Evolutionary conservation across 495 filamentous ascomycete genomes (phyloP).

Genomic region (Penicillium taxi): DNA sequence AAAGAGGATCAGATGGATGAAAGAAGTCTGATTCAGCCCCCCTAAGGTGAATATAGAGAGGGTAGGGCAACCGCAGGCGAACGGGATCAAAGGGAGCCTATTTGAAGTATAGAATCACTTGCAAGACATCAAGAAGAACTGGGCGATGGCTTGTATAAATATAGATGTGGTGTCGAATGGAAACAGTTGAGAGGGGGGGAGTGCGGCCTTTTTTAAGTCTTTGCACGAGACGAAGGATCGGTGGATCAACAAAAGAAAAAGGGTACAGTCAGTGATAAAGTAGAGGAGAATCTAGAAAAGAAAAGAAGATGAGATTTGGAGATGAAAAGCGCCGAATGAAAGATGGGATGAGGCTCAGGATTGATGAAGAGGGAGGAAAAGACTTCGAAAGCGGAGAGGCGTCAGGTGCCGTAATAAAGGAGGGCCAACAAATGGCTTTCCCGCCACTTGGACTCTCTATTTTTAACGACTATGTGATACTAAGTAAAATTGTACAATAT

Average conservation of each 20-base stretch:
- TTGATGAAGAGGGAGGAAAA: constrained; percentile 18
- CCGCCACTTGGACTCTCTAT: constrained; percentile 19
- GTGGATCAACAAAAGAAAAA: too few relatives aligned
- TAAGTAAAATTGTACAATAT: neutral
- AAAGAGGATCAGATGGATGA: constrained; percentile 8
- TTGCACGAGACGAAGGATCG: too few relatives aligned
- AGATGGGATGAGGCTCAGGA: constrained; percentile 10
- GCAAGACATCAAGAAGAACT: too few relatives aligned
- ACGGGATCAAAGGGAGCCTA: too few relatives aligned
- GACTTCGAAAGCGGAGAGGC: constrained; percentile 30
- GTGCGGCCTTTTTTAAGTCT: neutral
- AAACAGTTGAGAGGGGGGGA: neutral
- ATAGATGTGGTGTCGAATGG: constrained; percentile 1
- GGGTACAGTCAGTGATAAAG: too few relatives aligned
- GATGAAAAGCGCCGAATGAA: neutral
- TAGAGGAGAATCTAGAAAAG: neutral
- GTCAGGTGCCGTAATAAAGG: constrained; percentile 31
- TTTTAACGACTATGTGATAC: constrained; percentile 10
- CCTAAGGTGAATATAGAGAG: too few relatives aligned
- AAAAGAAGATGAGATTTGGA: neutral
- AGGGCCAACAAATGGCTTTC: constrained; percentile 16
- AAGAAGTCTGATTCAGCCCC: constrained; percentile 16
- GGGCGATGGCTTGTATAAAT: too few relatives aligned
- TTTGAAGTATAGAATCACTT: too few relatives aligned
- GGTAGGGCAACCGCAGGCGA: constrained; percentile 11